These are phyloP conservation scores for Wickerhamomyces rabaulensis DNA, from an alignment of 805 yeast species.

Conservation along the genomic window DNA sequence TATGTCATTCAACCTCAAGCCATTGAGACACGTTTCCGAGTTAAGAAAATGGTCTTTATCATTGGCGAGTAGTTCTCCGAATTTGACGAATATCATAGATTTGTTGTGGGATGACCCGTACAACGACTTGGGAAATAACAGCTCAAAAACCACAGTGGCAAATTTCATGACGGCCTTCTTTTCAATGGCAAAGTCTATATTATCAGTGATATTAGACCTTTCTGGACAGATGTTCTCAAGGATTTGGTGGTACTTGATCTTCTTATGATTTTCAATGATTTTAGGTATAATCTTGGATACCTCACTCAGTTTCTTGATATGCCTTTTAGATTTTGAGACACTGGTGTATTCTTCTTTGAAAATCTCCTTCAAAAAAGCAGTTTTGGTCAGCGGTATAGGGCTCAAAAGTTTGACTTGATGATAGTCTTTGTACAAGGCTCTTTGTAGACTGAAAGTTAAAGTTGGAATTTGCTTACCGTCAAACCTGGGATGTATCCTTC, in stretches of 20 bases:
- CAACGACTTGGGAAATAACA: slow-evolving; percentile 42
- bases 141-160: slow-evolving; percentile 36
- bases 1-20: slow-evolving; percentile 39
- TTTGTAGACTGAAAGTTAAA: slow-evolving; percentile 6
- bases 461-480: neutral
- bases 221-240: slow-evolving; percentile 30
- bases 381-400: slow-evolving; percentile 10
- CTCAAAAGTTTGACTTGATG: neutral
- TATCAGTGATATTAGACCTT: slow-evolving; percentile 12
- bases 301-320: slow-evolving; percentile 17
- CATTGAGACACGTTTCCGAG: slow-evolving; percentile 27
- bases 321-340: slow-evolving; percentile 17
- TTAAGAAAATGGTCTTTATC: slow-evolving; percentile 32
- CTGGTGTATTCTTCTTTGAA: slow-evolving; percentile 10
- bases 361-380: slow-evolving; percentile 1
- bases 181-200: slow-evolving; percentile 29
- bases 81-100: slow-evolving; percentile 28
- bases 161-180: slow-evolving; percentile 36
- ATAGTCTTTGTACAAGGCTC: slow-evolving; percentile 11
- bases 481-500: neutral
- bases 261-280: slow-evolving; percentile 30
- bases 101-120: slow-evolving; percentile 54
- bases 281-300: slow-evolving; percentile 12
- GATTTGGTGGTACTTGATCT: slow-evolving; percentile 31
- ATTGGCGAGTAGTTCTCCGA: slow-evolving; percentile 34